Evolutionary conservation across 306 rosid species (phyloP).

Genomic region (Prunus dulcis): DNA sequence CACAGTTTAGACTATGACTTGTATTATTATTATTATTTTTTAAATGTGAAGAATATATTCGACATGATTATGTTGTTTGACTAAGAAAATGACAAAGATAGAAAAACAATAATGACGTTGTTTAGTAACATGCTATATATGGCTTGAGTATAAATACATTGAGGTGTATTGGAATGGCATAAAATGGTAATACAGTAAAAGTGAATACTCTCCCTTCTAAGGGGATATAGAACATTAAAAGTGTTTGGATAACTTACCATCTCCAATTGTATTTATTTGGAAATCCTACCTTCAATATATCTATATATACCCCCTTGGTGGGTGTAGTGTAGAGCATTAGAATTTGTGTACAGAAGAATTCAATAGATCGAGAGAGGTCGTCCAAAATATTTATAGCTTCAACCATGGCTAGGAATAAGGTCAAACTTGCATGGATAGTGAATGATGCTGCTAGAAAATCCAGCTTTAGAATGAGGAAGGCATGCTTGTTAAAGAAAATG

Average conservation of each 20-base stretch:
- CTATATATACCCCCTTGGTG: background rate
- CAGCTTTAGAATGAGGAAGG: slow-evolving; percentile 34
- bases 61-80: too few species aligned
- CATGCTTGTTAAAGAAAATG: slow-evolving; percentile 37
- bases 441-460: slow-evolving; percentile 35
- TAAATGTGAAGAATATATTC: too few species aligned
- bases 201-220: background rate
- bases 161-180: too few species aligned
- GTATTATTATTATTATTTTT: too few species aligned
- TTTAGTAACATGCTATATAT: too few species aligned
- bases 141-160: too few species aligned
- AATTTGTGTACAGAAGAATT: background rate
- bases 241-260: background rate
- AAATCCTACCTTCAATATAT: background rate
- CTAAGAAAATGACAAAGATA: too few species aligned
- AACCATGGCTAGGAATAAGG: slow-evolving; percentile 35
- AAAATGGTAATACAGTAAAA: background rate
- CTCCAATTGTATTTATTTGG: background rate
- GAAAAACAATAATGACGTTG: too few species aligned
- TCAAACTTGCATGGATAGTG: slow-evolving; percentile 33
- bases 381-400: background rate
- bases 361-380: too few species aligned
- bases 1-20: too few species aligned
- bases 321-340: background rate
- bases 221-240: background rate